Percentiles rank a stretch among this genome's conserved stretches.
Evolutionary conservation across 306 rosid genomes (phyloP).

Genomic region (Quercus agrifolia): DNA sequence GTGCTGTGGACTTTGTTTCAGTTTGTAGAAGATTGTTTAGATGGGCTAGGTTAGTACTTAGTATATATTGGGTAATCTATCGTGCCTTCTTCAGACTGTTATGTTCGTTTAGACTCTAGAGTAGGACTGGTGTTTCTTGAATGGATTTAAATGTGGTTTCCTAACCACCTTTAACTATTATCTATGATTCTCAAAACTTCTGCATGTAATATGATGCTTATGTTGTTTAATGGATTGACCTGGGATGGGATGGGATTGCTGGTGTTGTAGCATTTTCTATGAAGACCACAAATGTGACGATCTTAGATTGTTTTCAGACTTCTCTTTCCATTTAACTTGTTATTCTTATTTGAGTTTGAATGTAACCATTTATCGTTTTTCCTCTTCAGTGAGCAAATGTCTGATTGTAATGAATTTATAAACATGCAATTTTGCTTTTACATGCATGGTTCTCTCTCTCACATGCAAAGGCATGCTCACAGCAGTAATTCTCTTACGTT

Average conservation of each 20-base stretch:
- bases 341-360: too few species aligned
- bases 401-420: too few species aligned
- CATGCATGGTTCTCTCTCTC: neutral
- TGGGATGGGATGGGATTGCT: neutral
- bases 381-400: too few species aligned
- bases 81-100: conserved; percentile 3
- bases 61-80: conserved; percentile 21
- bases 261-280: neutral
- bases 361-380: too few species aligned
- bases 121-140: conserved; percentile 13
- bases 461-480: too few species aligned
- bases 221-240: neutral
- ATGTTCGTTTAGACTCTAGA: neutral
- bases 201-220: neutral
- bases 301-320: too few species aligned
- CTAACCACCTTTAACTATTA: neutral
- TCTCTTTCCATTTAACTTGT: too few species aligned
- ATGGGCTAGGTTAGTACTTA: conserved; percentile 6
- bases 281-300: too few species aligned
- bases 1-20: neutral
- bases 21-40: conserved; percentile 17
- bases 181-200: neutral
- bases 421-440: neutral
- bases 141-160: conserved; percentile 13
- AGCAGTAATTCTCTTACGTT: too few species aligned